Percentiles rank a stretch among this genome's conserved stretches.
phyloP scores from a whole-genome alignment of 1,284 basidiomycete genomes.

The Anthracocystis panici-leucophaei region DNA sequence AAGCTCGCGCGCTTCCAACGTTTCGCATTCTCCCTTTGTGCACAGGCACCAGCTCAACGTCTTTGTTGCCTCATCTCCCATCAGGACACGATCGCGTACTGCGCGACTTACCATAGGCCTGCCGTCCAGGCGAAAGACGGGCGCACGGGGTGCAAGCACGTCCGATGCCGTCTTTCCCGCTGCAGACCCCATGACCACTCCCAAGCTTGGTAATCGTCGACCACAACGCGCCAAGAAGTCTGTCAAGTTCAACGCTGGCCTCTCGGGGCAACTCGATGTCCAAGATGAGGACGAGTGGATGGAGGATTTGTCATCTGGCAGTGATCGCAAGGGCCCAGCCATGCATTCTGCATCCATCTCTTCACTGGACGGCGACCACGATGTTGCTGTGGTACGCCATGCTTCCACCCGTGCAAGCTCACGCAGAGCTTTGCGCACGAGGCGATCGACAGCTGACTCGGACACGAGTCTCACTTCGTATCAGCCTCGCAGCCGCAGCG shows the following conservation, averaged over 20 bases:
- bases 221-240: conserved; percentile 28
- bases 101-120: conserved; percentile 23
- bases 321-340: conserved; percentile 19
- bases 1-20: conserved; percentile 42
- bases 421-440: conserved; percentile 10
- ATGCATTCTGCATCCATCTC: conserved; percentile 1
- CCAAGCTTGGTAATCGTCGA: conserved; percentile 27
- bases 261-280: background rate
- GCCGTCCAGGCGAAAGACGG: conserved; percentile 22
- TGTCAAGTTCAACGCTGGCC: conserved; percentile 26
- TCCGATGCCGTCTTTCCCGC: conserved; percentile 21
- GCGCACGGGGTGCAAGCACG: conserved; percentile 9
- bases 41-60: conserved; percentile 30
- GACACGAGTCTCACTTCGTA: conserved; percentile 20
- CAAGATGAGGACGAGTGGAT: conserved; percentile 44
- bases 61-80: conserved; percentile 54
- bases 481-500: conserved; percentile 29
- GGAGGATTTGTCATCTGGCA: conserved; percentile 33
- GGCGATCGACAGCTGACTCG: conserved; percentile 23
- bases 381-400: background rate
- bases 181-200: conserved; percentile 35
- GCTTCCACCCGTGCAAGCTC: background rate
- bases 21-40: conserved; percentile 31
- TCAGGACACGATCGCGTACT: conserved; percentile 46
- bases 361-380: background rate